phyloP scores from a whole-genome alignment of 1,284 basidiomycete genomes.

The Tetrapyrgos nigripes region DNA sequence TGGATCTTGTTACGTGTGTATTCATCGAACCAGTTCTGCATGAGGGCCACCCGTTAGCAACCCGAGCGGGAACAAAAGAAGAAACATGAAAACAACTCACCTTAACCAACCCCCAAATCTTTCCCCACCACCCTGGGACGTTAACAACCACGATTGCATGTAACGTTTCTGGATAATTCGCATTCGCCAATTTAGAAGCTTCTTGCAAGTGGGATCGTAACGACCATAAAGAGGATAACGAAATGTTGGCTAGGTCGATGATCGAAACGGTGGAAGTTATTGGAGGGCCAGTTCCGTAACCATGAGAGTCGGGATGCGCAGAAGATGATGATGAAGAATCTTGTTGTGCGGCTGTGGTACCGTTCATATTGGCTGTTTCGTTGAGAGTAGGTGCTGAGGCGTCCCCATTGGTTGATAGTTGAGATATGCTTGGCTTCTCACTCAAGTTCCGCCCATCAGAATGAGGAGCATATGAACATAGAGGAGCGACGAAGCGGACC shows the following conservation, averaged over 20 bases:
- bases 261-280: constrained; percentile 73
- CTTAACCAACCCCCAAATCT: constrained; percentile 81
- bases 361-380: too few species aligned
- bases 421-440: too few species aligned
- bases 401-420: too few species aligned
- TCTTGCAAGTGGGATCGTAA: constrained; percentile 75
- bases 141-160: constrained; percentile 72
- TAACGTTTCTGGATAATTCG: constrained; percentile 81
- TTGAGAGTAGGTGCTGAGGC: too few species aligned
- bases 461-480: constrained; percentile 72
- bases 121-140: constrained; percentile 78
- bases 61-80: neutral
- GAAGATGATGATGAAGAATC: too few species aligned
- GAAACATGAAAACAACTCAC: neutral
- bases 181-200: constrained; percentile 74
- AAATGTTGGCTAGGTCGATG: constrained; percentile 71
- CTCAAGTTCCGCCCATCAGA: too few species aligned
- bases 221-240: constrained; percentile 69
- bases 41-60: neutral
- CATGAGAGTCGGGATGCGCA: too few species aligned
- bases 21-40: constrained; percentile 77
- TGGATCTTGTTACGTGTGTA: constrained; percentile 76
- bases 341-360: too few species aligned
- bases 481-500: constrained; percentile 64
- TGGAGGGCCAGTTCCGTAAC: constrained; percentile 58